Base-by-base conservation (phyloP, 83 land plant species). In the Picea abies region DNA sequence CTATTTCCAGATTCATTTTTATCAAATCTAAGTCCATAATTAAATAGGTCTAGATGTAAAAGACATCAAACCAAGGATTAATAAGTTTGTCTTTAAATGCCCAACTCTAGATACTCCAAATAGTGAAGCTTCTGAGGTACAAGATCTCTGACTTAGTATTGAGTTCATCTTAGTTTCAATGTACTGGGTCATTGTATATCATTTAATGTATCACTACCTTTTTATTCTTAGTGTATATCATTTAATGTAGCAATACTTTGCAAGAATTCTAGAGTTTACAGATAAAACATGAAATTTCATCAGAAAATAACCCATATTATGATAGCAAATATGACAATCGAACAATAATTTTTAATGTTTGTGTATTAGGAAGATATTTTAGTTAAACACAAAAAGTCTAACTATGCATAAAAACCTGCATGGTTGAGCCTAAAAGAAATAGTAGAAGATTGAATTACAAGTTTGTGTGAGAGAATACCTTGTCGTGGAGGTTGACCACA, bases 61-160 rank as follows among this genome's bases (percentile, higher is more conserved):
- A 73, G 56, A 44, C 14, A 11, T 73, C 49, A n/a, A 4, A 73
- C 77, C 77, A 44, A 56, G 77, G 77, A 56, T 73, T 73, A 90
- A 67, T 44, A 90, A 87, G 63, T 76, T 86, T 81, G 91, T 83
- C 78, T 90, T 90, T 22, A 81, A 76, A 67, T 84, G 89, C 15
- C 90, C 90, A 75, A 78, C 85, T 61, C 90, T 89, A 35, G 86
- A 77, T 17, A 89, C 88, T 39, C 90, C 91, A 73, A 91, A 90
- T 64, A 96, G 80, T 80, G 97, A 89, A 72, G 93, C 91, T 39
- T 96, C 99, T 64, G 97, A 86, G 69, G 91, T 94, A 19, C 90
- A 88, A 70, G 92, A 93, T 87, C 99, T 86, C 77, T 91, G 89
- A 79, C 88, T 94, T 78, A 93, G 71, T 7, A 88, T 88, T 25